Base-by-base conservation (phyloP, 139 green algal species). In the Chlamydomonas eustigma region DNA sequence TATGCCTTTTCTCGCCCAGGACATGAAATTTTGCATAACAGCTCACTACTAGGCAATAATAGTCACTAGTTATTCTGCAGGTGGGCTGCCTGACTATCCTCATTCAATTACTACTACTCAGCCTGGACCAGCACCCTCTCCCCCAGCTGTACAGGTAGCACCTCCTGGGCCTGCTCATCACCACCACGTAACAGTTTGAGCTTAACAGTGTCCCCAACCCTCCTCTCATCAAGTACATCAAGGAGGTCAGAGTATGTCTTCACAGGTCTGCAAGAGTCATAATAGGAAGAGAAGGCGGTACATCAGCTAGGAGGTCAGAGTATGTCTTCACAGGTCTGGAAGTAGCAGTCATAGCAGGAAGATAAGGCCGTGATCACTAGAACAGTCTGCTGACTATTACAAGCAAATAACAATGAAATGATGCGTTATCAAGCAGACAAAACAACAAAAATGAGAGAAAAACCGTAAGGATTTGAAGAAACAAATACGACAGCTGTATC, bases 171-270 rank as follows among this genome's bases (percentile, higher is more conserved):
- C 24, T 69, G 24, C 58, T 24, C 24, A 28, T 18, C 22, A 4
- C 66, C 66, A 6, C 50, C 50, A 34, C 66, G 66, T 35, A 73
- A 34, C 66, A 73, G 32, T 35, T 50, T 5, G 5, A 73, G 24
- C 66, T 39, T 44, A 4, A 73, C 33, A 6, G 18, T 73, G 66
- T 73, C 66, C 6, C 66, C 66, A 6, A 73, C 66, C 6, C 66
- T 32, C 66, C 50, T 39, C 28, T 73, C 66, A 22, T 73, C 66
- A 6, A 73, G 66, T 6, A 50, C 66, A 22, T 73, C 32, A 18
- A 51, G 25, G 8, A 73, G 28, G 66, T 73, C 66, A 6, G 31
- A 34, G 22, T 34, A 39, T 6, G 6, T 50, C 33, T 39, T 22
- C 31, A 73, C 66, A 28, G 58, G 58, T 28, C 58, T 70, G 58